Evolutionary conservation across 805 yeast species (phyloP).

Genomic region (Candida hungchunana): DNA sequence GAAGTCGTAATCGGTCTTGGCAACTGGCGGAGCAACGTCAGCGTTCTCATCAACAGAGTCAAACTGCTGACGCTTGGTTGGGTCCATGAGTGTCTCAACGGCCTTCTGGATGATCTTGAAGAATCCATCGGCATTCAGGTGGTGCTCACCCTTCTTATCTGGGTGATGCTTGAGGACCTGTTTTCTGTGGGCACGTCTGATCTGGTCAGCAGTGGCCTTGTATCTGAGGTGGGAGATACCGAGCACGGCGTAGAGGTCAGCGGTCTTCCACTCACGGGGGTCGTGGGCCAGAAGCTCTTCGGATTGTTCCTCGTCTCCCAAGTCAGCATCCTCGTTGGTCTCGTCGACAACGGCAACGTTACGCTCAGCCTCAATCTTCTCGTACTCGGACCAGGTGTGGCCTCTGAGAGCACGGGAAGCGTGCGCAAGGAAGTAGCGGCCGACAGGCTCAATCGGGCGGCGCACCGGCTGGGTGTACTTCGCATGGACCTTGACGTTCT

Average conservation of each 20-base stretch:
- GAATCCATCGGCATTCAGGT: constrained; percentile 91
- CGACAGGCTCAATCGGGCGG: constrained; percentile 94
- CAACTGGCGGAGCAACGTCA: constrained; percentile 74
- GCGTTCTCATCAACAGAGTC: constrained; percentile 94
- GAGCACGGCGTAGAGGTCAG: constrained; percentile 93
- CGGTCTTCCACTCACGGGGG: constrained; percentile 97
- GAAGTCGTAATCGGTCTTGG: constrained; percentile 70
- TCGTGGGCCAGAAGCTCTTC: constrained; percentile 77
- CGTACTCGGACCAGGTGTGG: constrained; percentile 98
- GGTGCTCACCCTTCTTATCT: constrained; percentile 92
- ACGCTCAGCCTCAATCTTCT: constrained; percentile 86
- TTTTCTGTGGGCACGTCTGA: constrained; percentile 94
- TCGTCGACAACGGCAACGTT: constrained; percentile 68
- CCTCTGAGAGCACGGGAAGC: constrained; percentile 94
- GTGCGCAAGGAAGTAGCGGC: constrained; percentile 92
- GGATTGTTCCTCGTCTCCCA: constrained; percentile 70
- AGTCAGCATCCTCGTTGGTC: constrained; percentile 44
- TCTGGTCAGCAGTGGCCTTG: constrained; percentile 88
- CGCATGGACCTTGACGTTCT: constrained; percentile 44
- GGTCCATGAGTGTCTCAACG: constrained; percentile 81
- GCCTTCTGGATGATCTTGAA: constrained; percentile 98
- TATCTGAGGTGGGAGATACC: constrained; percentile 89
- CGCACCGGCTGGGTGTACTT: constrained; percentile 57
- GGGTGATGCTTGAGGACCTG: constrained; percentile 97
- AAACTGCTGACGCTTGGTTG: constrained; percentile 83